Base-by-base conservation (phyloP, 257 asterid genomes). In the Lycium ferocissimum region DNA sequence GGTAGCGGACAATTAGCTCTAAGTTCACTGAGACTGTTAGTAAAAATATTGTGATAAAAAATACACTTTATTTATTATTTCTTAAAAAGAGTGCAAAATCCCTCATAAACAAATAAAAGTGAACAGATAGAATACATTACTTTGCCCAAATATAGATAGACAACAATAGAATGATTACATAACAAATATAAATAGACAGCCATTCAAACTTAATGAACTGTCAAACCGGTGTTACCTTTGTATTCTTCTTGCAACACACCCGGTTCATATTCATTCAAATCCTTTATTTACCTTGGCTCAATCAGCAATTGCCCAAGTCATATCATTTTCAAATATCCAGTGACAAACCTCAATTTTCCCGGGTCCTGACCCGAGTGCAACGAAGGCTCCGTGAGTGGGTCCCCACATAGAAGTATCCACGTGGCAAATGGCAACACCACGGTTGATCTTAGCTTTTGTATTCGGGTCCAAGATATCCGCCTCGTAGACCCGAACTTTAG, bases 271-370 rank as follows among this genome's bases (percentile, higher is more conserved):
- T 20, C 22, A 59, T 59, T 18, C 45, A 40, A 40, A 0, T 40
- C 33, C 35, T 49, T 49, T 9, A 2, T 49, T 9, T 40, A 40
- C 7, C 33, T 49, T 49, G 59, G n/a, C 76, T 89, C 83, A 90
- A 87, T 92, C 96, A 0, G 94, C 94, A 9, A 61, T 81, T 1
- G 96, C 85, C 99, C 99, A 95, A 72, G 94, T 93, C 94, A 95
- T 89, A 85, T 95, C 99, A 17, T 92, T 92, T 91, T 95, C 94
- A 37, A 93, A 95, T 83, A 95, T 95, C 98, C 98, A 95, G 51
- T 95, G 99, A 90, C 99, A 95, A 0, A 95, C 98, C 88, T 95
- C 99, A 0, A 92, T 94, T 84, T 93, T 88, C 13, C 99, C 99
- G 4, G 99, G 98, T 43, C 87, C 84, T 13, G 97, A 93, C 61